Percentiles rank a stretch among this genome's conserved stretches.
phyloP scores from a whole-genome alignment of 2,329 filamentous ascomycete species.

The Fusarium sp. region DNA sequence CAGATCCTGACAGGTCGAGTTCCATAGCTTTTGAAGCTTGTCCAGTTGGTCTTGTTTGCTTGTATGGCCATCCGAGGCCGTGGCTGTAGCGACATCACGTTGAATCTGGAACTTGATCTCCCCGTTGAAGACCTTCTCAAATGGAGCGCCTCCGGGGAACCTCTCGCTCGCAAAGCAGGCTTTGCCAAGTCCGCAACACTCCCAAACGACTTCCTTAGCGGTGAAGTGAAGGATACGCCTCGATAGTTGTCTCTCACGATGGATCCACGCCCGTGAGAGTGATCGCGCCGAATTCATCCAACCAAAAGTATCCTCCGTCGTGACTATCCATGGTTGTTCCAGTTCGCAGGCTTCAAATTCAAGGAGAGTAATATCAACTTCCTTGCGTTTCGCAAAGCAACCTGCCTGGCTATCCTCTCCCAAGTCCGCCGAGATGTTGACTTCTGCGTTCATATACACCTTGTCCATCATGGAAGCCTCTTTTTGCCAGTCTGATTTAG shows the following conservation, averaged over 20 bases:
- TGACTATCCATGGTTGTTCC: background rate
- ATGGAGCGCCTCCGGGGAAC: background rate
- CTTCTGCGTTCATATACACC: background rate
- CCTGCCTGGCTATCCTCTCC: background rate
- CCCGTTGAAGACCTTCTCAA: background rate
- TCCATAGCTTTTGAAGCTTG: background rate
- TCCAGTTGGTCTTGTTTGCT: background rate
- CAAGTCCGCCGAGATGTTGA: slow-evolving; percentile 1
- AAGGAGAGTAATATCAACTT: background rate
- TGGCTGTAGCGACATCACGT: background rate
- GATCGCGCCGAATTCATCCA: background rate
- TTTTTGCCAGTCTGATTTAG: background rate
- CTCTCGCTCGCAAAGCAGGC: background rate
- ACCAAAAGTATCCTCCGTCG: background rate
- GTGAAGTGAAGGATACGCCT: background rate
- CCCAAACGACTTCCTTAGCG: background rate
- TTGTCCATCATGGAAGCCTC: background rate
- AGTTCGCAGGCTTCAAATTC: background rate
- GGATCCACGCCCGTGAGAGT: background rate
- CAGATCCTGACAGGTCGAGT: background rate
- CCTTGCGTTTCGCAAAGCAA: background rate
- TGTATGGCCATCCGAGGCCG: too few species aligned
- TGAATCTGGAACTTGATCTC: background rate
- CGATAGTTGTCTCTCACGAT: background rate
- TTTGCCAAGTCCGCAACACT: background rate